Evolutionary conservation across 768 basidiomycete species (phyloP).

Genomic region (Boletus fagicola): DNA sequence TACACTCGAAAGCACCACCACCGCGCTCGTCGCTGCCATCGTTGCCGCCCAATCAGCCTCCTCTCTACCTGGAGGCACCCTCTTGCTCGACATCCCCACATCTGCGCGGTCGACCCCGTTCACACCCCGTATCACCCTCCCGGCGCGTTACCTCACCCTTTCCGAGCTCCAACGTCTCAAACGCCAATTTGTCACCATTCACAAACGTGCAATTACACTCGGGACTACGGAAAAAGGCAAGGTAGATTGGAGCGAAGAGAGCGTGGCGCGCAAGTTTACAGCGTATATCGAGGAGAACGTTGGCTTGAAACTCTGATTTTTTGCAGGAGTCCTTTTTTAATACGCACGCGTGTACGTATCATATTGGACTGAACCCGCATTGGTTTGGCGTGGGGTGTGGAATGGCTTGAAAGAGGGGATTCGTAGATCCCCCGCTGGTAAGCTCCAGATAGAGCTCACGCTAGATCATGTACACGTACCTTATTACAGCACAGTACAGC

Average conservation of each 20-base stretch:
- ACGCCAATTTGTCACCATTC: slow-evolving; percentile 85
- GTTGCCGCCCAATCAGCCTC: slow-evolving; percentile 60
- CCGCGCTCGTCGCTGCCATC: slow-evolving; percentile 67
- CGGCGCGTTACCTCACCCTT: slow-evolving; percentile 70
- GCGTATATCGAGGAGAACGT: slow-evolving; percentile 71
- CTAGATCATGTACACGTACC: background rate
- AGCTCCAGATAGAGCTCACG: background rate
- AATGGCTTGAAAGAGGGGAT: background rate
- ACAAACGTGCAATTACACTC: slow-evolving; percentile 85
- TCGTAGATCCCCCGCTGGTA: background rate
- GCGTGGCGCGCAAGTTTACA: slow-evolving; percentile 68
- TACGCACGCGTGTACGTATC: background rate
- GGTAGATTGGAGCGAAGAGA: slow-evolving; percentile 76
- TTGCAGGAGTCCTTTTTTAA: background rate
- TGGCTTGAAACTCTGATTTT: slow-evolving; percentile 34
- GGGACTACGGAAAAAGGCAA: slow-evolving; percentile 75
- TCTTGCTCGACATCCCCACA: slow-evolving; percentile 33
- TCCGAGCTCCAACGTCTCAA: slow-evolving; percentile 88
- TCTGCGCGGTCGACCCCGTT: slow-evolving; percentile 37
- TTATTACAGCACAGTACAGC: background rate
- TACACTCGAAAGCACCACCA: slow-evolving; percentile 76
- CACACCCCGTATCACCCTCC: slow-evolving; percentile 56
- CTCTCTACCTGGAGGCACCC: slow-evolving; percentile 44
- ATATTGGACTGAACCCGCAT: background rate
- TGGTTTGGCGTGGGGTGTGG: no score